Evolutionary conservation across 768 basidiomycete species (phyloP), one percentile per base, ranked within the genome.

Genomic region (Psilocybe sp.): DNA sequence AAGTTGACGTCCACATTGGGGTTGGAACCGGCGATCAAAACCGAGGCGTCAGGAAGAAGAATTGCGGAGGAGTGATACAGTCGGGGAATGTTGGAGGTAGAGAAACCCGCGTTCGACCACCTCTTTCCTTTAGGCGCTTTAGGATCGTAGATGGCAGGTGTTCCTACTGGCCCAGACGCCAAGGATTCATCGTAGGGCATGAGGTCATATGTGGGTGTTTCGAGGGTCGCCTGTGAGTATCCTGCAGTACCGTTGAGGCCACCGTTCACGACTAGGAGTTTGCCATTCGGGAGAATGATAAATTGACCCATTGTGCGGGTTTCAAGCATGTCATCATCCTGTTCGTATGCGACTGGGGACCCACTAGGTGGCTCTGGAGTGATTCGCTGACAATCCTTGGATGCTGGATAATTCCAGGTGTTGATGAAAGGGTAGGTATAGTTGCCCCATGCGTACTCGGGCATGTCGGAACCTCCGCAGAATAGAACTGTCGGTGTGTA

Each of bases 271-370:
- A 92, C 78, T 20, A 92, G 74, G 12, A 94, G 51, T 36, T 81
- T 87, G 9, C 85, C 87, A 41, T 89, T 82, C 0, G 92, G 84
- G 7, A 97, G 83, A 36, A 78, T 78, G 67, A 95, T 83, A 65
- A 96, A 92, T 64, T 92, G 89, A n/a, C 94, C 92, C 94, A 98
- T 98, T 20, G 88, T 90, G 18, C 92, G 80, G 0, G 82, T 80
- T 50, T 84, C 76, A 7, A 81, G 71, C 77, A 94, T 82, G 54
- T 81, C 67, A 52, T 95, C 93, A 53, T 93, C 92, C 57, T 87
- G 75, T 12, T 74, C 69, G 63, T 90, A 92, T 0, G 58, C 67
- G 0, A 82, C 75, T 0, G 74, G 33, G 1, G 85, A 81, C 2
- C 85, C 85, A 49, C 86, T 85, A 1, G 62, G 60, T 34, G 89